phyloP scores from a whole-genome alignment of 2,329 filamentous ascomycete species.

The Pseudocercospora musae region DNA sequence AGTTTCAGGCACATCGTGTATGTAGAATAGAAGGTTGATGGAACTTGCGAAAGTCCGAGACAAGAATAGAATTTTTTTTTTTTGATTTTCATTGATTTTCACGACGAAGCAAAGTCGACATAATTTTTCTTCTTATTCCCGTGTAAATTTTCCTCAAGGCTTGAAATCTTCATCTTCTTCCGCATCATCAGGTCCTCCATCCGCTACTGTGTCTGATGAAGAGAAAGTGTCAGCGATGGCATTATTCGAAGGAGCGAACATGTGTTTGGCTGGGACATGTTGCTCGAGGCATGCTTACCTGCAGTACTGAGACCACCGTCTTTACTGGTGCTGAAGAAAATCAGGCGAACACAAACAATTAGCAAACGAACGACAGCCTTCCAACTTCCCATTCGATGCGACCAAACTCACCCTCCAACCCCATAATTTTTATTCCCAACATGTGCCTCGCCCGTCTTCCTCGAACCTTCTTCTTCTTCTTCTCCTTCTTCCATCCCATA shows the following conservation, averaged over 20 bases:
- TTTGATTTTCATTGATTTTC: too few species aligned
- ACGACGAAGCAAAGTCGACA: too few species aligned
- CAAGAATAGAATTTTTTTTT: too few species aligned
- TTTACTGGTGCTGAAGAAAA: conserved; percentile 2
- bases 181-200: conserved; percentile 16
- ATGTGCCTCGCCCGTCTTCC: conserved; percentile 12
- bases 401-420: conserved; percentile 27
- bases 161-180: conserved; percentile 17
- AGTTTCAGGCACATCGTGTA: too few species aligned
- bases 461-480: conserved; percentile 9
- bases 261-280: too few species aligned
- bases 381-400: too few species aligned
- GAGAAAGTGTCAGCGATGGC: background rate
- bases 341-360: background rate
- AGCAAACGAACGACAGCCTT: too few species aligned
- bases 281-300: conserved; percentile 21
- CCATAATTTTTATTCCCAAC: conserved; percentile 16
- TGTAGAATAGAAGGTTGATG: too few species aligned
- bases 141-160: too few species aligned
- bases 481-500: conserved; percentile 9
- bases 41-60: too few species aligned
- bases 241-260: too few species aligned
- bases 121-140: too few species aligned
- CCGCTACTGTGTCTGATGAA: background rate
- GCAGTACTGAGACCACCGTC: conserved; percentile 27